These are phyloP conservation scores for Cadophora malorum DNA, from an alignment of 2,329 filamentous ascomycete species.

Conservation along the genomic window DNA sequence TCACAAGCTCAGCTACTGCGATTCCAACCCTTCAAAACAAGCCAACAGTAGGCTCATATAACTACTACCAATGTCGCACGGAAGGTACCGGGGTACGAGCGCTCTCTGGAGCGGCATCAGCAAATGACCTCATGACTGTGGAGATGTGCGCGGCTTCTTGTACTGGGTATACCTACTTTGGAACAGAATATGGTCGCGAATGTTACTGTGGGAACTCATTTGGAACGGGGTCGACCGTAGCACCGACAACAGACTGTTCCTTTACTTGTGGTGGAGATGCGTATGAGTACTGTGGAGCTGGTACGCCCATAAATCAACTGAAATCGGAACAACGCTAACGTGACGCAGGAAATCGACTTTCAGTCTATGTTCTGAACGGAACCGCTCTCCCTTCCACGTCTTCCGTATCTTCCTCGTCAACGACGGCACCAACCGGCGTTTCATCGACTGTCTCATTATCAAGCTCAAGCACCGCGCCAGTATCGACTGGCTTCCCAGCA, in stretches of 20 bases:
- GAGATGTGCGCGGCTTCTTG: slow-evolving; percentile 32
- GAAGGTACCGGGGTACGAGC: slow-evolving; percentile 42
- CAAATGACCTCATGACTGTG: slow-evolving; percentile 26
- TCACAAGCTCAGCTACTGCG: slow-evolving; percentile 9
- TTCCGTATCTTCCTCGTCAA: slow-evolving; percentile 14
- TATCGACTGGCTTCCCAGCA: slow-evolving; percentile 34
- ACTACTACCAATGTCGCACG: slow-evolving; percentile 43
- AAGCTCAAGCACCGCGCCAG: slow-evolving; percentile 20
- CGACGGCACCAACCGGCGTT: slow-evolving; percentile 7
- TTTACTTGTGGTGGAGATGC: slow-evolving; percentile 41
- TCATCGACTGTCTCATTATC: slow-evolving; percentile 9
- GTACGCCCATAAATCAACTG: slow-evolving; percentile 14
- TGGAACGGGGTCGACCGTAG: slow-evolving; percentile 23
- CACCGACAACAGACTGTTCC: slow-evolving; percentile 40
- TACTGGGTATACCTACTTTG: slow-evolving; percentile 48
- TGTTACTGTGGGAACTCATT: slow-evolving; percentile 44
- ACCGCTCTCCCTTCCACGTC: slow-evolving; percentile 21
- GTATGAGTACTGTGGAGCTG: slow-evolving; percentile 46
- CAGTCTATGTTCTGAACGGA: slow-evolving; percentile 38
- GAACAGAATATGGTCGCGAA: slow-evolving; percentile 43
- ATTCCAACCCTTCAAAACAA: slow-evolving; percentile 1
- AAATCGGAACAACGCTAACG: background rate
- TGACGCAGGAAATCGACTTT: slow-evolving; percentile 32
- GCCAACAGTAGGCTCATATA: slow-evolving; percentile 12
- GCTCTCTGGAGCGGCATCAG: slow-evolving; percentile 32